Evolutionary conservation across 2,329 filamentous ascomycete species (phyloP), one percentile per base, ranked within the genome.

Genomic region (Colletotrichum sp.): DNA sequence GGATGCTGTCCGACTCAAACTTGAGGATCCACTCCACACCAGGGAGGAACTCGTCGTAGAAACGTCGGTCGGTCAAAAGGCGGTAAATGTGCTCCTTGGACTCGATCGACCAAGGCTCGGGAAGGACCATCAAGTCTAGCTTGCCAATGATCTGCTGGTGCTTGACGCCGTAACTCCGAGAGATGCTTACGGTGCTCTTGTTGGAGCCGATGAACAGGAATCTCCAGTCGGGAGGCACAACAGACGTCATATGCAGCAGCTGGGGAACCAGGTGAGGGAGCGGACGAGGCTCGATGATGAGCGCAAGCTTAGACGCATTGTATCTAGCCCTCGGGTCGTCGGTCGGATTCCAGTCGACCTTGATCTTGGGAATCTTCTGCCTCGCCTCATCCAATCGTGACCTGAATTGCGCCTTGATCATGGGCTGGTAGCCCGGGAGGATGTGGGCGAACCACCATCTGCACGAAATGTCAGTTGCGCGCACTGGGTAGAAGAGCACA

Each of bases 201-300:
- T 86, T 84, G 36, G 88, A 87, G 67, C 89, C 89, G 76, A 90
- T 84, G 79, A 90, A 89, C 55, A 86, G 85, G 82, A 90, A 90
- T 34, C 86, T 87, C 90, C 90, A 91, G 82, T 91, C 89, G 2
- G 88, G 87, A 6, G 89, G 89, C 3, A 91, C 87, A 26, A 90
- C 87, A 5, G 86, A 82, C 38, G 88, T 86, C 86, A 90, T 89
- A 81, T 90, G 88, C 55, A 89, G 81, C 30, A 90, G 83, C 73
- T 87, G 85, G 4, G 89, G 87, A 1, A 86, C 87, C 5, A 90
- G 86, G 77, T 88, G 86, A 16, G 88, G 84, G 16, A 89, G 78
- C 3, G 86, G 84, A 7, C 87, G 85, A 16, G 85, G 84, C 81
- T 90, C 89, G 78, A 90, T 87, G n/a, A 90, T 78, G 14, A 90